phyloP scores from a whole-genome alignment of 352 stramenopile genomes.

The Globisporangium cylindrosporum region DNA sequence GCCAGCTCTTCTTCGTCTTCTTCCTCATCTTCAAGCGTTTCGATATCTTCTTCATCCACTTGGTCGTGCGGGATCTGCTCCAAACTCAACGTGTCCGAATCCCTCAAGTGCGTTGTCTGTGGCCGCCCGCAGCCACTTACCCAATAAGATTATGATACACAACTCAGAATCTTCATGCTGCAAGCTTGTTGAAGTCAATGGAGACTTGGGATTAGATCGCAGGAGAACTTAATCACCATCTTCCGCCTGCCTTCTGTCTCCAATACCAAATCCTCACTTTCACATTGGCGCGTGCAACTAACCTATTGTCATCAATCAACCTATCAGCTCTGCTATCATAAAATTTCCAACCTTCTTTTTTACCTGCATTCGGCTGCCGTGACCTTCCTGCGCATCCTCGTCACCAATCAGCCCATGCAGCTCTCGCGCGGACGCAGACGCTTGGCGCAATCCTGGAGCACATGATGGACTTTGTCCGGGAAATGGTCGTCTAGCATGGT shows the following conservation, averaged over 20 bases:
- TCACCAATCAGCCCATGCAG: slow-evolving; percentile 19
- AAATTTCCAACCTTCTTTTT: slow-evolving; percentile 7
- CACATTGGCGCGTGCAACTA: not conserved
- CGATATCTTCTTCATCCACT: not conserved
- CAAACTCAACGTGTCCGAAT: slow-evolving; percentile 50
- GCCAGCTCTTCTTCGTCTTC: not conserved
- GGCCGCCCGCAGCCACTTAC: slow-evolving; percentile 42
- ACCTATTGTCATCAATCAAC: not conserved
- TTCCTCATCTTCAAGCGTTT: not conserved
- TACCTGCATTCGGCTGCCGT: not conserved
- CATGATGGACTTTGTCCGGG: slow-evolving; percentile 84
- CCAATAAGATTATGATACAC: not conserved
- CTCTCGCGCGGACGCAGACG: slow-evolving; percentile 35
- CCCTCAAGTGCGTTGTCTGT: slow-evolving; percentile 67
- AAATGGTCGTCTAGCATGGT: slow-evolving; percentile 90
- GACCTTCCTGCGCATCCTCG: not conserved
- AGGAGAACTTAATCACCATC: not conserved
- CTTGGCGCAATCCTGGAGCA: slow-evolving; percentile 79
- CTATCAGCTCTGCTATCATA: not conserved
- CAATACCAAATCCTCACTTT: not conserved
- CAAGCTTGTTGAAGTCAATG: not conserved
- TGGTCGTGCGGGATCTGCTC: slow-evolving; percentile 78
- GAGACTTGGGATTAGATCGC: not conserved
- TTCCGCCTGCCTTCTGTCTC: not conserved
- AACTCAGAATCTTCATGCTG: not conserved